A percentile compares a stretch with the other conserved stretches of the same genome.
These are phyloP conservation scores for Candida oleophila DNA, from an alignment of 805 yeast species.

Conservation along the genomic window DNA sequence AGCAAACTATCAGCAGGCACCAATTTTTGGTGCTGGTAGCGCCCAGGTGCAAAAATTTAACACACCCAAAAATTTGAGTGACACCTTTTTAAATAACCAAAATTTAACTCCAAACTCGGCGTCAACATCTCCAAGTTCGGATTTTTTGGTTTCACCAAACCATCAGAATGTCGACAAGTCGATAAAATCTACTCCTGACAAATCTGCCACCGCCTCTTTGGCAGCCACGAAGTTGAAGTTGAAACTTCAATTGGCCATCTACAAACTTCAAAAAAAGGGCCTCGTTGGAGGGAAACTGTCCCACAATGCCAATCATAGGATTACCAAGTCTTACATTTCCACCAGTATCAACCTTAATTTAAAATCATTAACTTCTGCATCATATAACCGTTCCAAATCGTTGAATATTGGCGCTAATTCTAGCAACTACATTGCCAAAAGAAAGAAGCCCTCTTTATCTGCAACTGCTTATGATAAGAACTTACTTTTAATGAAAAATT, in stretches of 20 bases:
- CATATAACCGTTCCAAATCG: constrained; percentile 12
- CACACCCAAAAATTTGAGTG: constrained; percentile 1
- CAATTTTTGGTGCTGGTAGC: not conserved
- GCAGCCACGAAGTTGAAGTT: constrained; percentile 45
- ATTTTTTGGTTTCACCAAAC: not conserved
- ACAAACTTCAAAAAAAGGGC: constrained; percentile 28
- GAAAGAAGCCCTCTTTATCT: constrained; percentile 18
- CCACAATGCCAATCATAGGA: not conserved
- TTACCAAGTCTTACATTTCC: constrained; percentile 1
- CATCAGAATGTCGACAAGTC: not conserved
- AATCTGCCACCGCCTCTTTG: constrained; percentile 34
- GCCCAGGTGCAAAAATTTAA: not conserved
- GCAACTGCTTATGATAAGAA: constrained; percentile 10
- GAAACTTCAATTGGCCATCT: constrained; percentile 41
- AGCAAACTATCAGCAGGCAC: not conserved
- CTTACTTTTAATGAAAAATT: constrained; percentile 1
- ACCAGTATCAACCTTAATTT: constrained; percentile 1
- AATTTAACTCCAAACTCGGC: constrained; percentile 7
- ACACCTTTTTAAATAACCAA: constrained; percentile 7
- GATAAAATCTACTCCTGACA: constrained; percentile 10
- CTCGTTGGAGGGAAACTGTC: not conserved
- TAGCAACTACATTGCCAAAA: constrained; percentile 5
- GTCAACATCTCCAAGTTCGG: constrained; percentile 3
- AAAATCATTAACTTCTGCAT: constrained; percentile 7
- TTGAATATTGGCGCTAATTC: constrained; percentile 4